Evolutionary conservation across 192 early-diverging fungal genomes (phyloP).

Genomic region (Spizellomyces sp.): DNA sequence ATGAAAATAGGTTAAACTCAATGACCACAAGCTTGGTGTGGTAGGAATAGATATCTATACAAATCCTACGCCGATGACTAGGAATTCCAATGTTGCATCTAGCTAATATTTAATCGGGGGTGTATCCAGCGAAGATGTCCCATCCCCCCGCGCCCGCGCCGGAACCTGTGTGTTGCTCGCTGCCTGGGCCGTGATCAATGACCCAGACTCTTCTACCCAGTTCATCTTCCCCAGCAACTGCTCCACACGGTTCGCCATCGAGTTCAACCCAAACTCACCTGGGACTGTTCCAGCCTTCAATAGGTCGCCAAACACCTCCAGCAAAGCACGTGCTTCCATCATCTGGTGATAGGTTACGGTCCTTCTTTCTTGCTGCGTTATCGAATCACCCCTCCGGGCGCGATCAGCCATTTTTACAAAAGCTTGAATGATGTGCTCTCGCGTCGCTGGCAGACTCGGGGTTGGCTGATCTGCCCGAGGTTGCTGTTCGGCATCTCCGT

Average conservation of each 20-base stretch:
- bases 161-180: no score
- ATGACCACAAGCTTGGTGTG: no score
- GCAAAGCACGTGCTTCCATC: not conserved
- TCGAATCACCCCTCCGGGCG: not conserved
- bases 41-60: no score
- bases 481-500: no score
- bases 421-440: conserved; percentile 1
- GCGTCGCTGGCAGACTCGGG: no score
- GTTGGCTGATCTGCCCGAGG: no score
- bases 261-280: not conserved
- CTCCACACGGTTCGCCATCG: not conserved
- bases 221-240: not conserved
- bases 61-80: no score
- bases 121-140: no score
- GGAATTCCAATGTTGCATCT: no score
- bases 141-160: no score
- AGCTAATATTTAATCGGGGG: no score
- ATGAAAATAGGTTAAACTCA: no score
- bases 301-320: conserved; percentile 9
- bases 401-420: not conserved
- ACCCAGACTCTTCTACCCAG: not conserved
- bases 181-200: not conserved
- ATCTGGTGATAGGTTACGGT: not conserved
- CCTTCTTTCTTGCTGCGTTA: conserved; percentile 1
- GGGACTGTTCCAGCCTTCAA: not conserved